Evolutionary conservation across 23 red algal genomes (phyloP).

Genomic region (Gracilaria gracilis): DNA sequence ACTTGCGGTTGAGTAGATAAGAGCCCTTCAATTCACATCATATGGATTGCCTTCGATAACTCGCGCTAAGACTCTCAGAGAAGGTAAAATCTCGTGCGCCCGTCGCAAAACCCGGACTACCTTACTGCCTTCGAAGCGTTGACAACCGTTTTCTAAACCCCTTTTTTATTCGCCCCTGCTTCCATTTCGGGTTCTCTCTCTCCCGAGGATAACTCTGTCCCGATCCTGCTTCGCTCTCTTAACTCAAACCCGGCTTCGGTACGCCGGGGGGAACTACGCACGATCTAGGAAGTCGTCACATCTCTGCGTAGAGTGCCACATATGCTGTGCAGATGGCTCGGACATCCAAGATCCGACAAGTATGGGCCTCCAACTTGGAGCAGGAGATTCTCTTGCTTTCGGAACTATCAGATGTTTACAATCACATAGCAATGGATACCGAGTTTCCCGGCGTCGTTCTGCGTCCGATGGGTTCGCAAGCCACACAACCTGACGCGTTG

Average conservation of each 20-base stretch:
- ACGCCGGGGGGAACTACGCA: not conserved
- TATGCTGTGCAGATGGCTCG: conserved; percentile 41
- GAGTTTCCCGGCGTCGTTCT: conserved; percentile 99
- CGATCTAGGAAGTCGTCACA: not conserved
- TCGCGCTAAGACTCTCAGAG: no score
- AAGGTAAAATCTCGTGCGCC: no score
- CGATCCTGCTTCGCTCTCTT: no score
- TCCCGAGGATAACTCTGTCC: not conserved
- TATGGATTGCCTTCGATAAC: no score
- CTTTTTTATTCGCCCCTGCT: no score
- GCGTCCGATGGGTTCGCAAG: conserved; percentile 76
- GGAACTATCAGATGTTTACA: conserved; percentile 79
- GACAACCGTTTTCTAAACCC: no score
- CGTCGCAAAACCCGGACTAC: no score
- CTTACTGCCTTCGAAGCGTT: no score
- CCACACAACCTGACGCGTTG: conserved; percentile 60
- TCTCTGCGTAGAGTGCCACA: not conserved
- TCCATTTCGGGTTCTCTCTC: no score
- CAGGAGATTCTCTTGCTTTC: conserved; percentile 83
- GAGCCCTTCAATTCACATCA: no score
- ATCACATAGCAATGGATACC: conserved; percentile 91
- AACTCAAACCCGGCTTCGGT: not conserved
- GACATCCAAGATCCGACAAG: conserved; percentile 74
- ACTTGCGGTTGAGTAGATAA: no score
- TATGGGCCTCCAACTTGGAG: conserved; percentile 92